These are phyloP conservation scores for Begonia loranthoides DNA, from an alignment of 306 rosid genomes.

Conservation along the genomic window DNA sequence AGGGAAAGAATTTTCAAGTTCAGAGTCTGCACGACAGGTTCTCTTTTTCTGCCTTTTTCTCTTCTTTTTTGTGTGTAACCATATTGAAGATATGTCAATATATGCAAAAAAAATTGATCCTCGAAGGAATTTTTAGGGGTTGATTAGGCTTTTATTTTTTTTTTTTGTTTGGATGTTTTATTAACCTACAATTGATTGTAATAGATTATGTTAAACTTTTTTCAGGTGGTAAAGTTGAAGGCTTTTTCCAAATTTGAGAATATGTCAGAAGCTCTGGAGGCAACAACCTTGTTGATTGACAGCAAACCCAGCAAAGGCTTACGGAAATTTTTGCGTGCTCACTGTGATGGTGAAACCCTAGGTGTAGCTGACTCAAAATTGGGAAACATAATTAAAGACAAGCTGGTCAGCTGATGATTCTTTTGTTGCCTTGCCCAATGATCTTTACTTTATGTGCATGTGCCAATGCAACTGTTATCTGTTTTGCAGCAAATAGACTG, in stretches of 20 bases:
- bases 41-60: background rate
- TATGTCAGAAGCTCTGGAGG: constrained; percentile 77
- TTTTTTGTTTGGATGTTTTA: too few species aligned
- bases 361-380: constrained; percentile 92
- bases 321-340: constrained; percentile 69
- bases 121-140: too few species aligned
- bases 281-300: constrained; percentile 60
- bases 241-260: constrained; percentile 87
- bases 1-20: constrained; percentile 38
- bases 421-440: background rate
- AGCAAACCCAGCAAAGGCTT: constrained; percentile 86
- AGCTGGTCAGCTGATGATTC: constrained; percentile 35
- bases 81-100: too few species aligned
- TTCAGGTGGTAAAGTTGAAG: constrained; percentile 71
- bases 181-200: too few species aligned
- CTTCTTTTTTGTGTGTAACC: background rate
- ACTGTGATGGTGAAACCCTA: constrained; percentile 61
- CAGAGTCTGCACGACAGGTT: constrained; percentile 77
- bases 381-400: constrained; percentile 74
- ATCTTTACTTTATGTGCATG: constrained; percentile 1
- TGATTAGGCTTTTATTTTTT: too few species aligned
- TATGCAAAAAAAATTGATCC: too few species aligned
- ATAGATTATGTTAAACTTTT: background rate
- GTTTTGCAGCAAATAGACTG: constrained; percentile 72
- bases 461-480: background rate